A percentile compares a stretch with the other conserved stretches of the same genome.
phyloP scores from a whole-genome alignment of 345 rosid species.

The Conringia planisiliqua region DNA sequence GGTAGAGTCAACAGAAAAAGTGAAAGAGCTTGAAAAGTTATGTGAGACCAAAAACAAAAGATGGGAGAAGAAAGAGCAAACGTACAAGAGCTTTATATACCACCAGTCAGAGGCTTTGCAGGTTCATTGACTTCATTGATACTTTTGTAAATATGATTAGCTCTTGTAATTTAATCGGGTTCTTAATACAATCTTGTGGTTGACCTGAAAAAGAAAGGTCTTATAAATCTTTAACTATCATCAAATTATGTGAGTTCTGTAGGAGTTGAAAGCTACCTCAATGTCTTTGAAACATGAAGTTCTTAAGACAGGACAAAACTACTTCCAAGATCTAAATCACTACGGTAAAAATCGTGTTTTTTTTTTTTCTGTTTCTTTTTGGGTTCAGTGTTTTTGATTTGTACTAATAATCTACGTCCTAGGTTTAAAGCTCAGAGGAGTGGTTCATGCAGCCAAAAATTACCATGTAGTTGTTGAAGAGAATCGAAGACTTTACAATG shows the following conservation, averaged over 20 bases:
- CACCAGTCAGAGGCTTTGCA: slow-evolving; percentile 48
- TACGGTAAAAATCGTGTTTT: slow-evolving; percentile 58
- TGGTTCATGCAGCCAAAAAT: too few species aligned
- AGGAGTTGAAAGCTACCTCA: slow-evolving; percentile 68
- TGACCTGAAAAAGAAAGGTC: background rate
- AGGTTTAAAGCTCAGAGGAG: too few species aligned
- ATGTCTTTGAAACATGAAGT: slow-evolving; percentile 59
- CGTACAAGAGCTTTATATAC: slow-evolving; percentile 51
- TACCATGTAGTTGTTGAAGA: too few species aligned
- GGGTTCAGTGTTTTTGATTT: slow-evolving; percentile 5
- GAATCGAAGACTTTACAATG: too few species aligned
- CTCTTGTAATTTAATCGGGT: too few species aligned
- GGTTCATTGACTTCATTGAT: slow-evolving; percentile 38
- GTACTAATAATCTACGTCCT: background rate
- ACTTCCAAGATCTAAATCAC: slow-evolving; percentile 50
- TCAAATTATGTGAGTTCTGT: slow-evolving; percentile 13
- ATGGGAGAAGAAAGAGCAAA: slow-evolving; percentile 66
- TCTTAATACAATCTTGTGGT: background rate
- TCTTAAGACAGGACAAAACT: slow-evolving; percentile 47
- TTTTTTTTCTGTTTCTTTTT: background rate
- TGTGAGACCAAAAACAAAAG: slow-evolving; percentile 53
- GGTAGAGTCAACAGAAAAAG: slow-evolving; percentile 48
- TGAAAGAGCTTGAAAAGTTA: slow-evolving; percentile 61
- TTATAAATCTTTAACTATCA: background rate
- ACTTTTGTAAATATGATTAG: slow-evolving; percentile 10